Evolutionary conservation across 352 stramenopile genomes (phyloP), one percentile per base, ranked within the genome.

Genomic region (Thalassiosira hispida): DNA sequence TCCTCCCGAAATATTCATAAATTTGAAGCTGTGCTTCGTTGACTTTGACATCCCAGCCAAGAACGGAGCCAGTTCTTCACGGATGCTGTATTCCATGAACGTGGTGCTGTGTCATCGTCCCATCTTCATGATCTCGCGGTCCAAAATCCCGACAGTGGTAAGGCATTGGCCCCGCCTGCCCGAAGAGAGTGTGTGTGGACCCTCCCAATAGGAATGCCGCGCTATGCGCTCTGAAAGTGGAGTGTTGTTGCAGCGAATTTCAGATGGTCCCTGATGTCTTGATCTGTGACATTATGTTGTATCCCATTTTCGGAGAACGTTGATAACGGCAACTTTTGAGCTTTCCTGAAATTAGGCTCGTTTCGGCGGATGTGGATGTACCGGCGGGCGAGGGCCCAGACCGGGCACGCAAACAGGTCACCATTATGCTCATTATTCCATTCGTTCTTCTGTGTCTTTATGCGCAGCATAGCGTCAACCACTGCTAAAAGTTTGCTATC

Each of bases 341-440:
- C 31, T 9, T 38, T 8, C 31, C 8, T 38, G 31, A 9, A 3
- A 8, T 3, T 9, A 8, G 3, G 3, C 3, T 8, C 8, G 31
- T 38, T 38, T 38, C 3, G 5, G 7, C 51, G 55, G 5, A 66
- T 25, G 33, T 73, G 27, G 23, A 46, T 14, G 27, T 56, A 65
- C 33, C 65, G 31, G 11, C 63, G 27, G 3, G 5, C 63, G 0
- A 72, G 27, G 3, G 29, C 63, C 29, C 14, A 1, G 4, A 66
- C 18, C 2, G 65, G 29, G 29, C 52, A 65, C 18, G 42, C 5
- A 31, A 52, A 40, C 1, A 5, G 1, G 20, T 73, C 49, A 16
- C 49, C 64, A 49, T 66, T 63, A 2, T 20, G 66, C 65, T 27
- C 65, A 73, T 46, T 23, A 5, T 66, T 25, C 16, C 57, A 57